A percentile compares a stretch with the other conserved stretches of the same genome.
Evolutionary conservation across 352 stramenopile genomes (phyloP).

Genomic region (Thalassiosira mediterranea): DNA sequence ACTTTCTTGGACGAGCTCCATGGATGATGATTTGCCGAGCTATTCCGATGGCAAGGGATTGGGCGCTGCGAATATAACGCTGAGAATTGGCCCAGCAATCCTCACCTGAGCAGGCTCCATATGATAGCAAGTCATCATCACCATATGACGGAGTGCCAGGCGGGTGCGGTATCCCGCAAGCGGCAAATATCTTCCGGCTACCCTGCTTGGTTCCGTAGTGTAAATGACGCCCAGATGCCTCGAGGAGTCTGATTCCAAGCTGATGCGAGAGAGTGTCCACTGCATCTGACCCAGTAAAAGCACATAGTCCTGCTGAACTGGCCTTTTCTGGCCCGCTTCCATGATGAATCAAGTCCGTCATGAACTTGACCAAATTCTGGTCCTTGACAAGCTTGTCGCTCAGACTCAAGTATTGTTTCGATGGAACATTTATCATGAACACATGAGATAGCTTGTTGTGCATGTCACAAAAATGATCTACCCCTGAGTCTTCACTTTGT

Average conservation of each 20-base stretch:
- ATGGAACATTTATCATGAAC: slow-evolving; percentile 31
- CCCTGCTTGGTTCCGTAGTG: slow-evolving; percentile 48
- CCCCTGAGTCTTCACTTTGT: slow-evolving; percentile 6
- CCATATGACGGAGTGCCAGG: slow-evolving; percentile 23
- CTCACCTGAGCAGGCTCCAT: neutral
- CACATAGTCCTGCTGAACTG: slow-evolving; percentile 18
- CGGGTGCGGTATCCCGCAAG: slow-evolving; percentile 26
- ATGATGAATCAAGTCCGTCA: slow-evolving; percentile 13
- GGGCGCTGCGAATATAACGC: slow-evolving; percentile 29
- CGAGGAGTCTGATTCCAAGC: slow-evolving; percentile 29
- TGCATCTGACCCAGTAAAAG: slow-evolving; percentile 34
- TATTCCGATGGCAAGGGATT: slow-evolving; percentile 27
- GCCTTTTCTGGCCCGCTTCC: neutral
- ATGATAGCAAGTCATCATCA: slow-evolving; percentile 40
- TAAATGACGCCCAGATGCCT: slow-evolving; percentile 26
- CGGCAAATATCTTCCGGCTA: slow-evolving; percentile 33
- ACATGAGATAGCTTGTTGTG: slow-evolving; percentile 31
- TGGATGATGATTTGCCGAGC: slow-evolving; percentile 25
- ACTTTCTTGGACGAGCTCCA: slow-evolving; percentile 25
- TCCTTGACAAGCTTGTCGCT: slow-evolving; percentile 31
- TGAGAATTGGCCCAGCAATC: slow-evolving; percentile 29
- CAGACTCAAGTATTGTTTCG: slow-evolving; percentile 14
- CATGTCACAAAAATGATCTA: slow-evolving; percentile 10
- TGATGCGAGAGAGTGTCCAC: slow-evolving; percentile 31
- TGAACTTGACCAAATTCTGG: slow-evolving; percentile 5